A percentile compares a stretch with the other conserved stretches of the same genome.
These are phyloP conservation scores for Graphilbum fragrans DNA, from an alignment of 2,329 filamentous ascomycete species.

Conservation along the genomic window DNA sequence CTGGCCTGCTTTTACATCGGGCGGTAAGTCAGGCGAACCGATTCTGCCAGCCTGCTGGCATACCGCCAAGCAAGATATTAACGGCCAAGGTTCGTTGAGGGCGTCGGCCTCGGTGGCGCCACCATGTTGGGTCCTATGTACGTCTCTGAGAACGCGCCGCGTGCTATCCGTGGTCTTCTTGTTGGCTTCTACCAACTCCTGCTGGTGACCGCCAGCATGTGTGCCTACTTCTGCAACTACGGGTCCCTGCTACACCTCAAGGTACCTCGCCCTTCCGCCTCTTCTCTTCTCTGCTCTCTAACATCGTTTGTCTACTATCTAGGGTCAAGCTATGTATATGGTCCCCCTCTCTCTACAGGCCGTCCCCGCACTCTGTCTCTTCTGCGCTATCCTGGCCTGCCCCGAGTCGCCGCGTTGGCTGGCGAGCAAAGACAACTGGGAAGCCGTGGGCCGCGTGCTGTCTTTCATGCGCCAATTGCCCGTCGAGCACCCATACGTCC, in stretches of 20 bases:
- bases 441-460: conserved; percentile 24
- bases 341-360: conserved; percentile 44
- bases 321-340: conserved; percentile 32
- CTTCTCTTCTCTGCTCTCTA: background rate
- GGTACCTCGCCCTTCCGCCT: background rate
- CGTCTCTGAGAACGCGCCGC: conserved; percentile 46
- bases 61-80: background rate
- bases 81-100: conserved; percentile 29
- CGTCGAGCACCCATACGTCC: conserved; percentile 21
- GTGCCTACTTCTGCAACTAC: conserved; percentile 42
- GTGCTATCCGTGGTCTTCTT: conserved; percentile 44
- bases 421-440: conserved; percentile 43
- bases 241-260: conserved; percentile 27
- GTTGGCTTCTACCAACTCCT: conserved; percentile 50
- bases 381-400: conserved; percentile 41
- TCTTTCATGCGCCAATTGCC: conserved; percentile 21
- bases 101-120: conserved; percentile 34
- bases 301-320: conserved; percentile 12
- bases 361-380: conserved; percentile 39
- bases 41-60: background rate
- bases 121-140: conserved; percentile 48
- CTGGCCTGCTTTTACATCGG: conserved; percentile 17
- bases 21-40: conserved; percentile 6
- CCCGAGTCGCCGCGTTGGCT: conserved; percentile 49
- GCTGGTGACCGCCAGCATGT: conserved; percentile 35